phyloP scores from a whole-genome alignment of 2,329 filamentous ascomycete genomes.

The Venturia carpophila region DNA sequence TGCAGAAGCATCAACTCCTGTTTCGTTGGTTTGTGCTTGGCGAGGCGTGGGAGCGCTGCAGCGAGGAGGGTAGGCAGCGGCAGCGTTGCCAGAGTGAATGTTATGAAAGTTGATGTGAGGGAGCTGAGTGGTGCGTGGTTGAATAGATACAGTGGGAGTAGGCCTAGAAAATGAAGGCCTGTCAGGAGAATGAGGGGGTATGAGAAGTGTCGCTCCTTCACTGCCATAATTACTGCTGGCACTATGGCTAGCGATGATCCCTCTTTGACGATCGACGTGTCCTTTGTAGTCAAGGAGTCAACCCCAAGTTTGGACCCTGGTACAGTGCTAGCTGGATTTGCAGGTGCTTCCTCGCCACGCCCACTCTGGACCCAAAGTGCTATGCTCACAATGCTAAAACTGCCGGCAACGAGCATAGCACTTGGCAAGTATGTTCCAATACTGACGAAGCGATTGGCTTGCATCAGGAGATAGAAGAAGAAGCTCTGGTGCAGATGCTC shows the following conservation, averaged over 20 bases:
- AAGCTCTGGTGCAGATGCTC: slow-evolving; percentile 98
- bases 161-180: slow-evolving; percentile 64
- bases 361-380: slow-evolving; percentile 90
- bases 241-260: slow-evolving; percentile 2
- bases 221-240: slow-evolving; percentile 32
- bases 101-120: slow-evolving; percentile 50
- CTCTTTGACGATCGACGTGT: slow-evolving; percentile 12
- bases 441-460: slow-evolving; percentile 86
- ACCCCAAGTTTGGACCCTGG: slow-evolving; percentile 23
- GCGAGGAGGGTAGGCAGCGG: slow-evolving; percentile 29
- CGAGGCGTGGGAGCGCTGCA: slow-evolving; percentile 29
- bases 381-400: slow-evolving; percentile 93
- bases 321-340: slow-evolving; percentile 20
- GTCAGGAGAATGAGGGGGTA: slow-evolving; percentile 67
- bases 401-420: slow-evolving; percentile 92
- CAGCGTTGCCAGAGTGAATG: slow-evolving; percentile 35
- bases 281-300: slow-evolving; percentile 1
- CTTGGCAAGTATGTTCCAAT: slow-evolving; percentile 96
- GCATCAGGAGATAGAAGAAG: slow-evolving; percentile 96
- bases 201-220: slow-evolving; percentile 58
- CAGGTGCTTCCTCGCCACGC: slow-evolving; percentile 12
- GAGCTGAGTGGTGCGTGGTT: slow-evolving; percentile 54
- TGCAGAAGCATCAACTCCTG: slow-evolving; percentile 76
- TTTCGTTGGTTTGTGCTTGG: slow-evolving; percentile 49
- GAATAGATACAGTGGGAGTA: slow-evolving; percentile 78